Percentiles rank a stretch among this genome's conserved stretches.
phyloP scores from a whole-genome alignment of 768 basidiomycete species.

The Lactarius psammicola region DNA sequence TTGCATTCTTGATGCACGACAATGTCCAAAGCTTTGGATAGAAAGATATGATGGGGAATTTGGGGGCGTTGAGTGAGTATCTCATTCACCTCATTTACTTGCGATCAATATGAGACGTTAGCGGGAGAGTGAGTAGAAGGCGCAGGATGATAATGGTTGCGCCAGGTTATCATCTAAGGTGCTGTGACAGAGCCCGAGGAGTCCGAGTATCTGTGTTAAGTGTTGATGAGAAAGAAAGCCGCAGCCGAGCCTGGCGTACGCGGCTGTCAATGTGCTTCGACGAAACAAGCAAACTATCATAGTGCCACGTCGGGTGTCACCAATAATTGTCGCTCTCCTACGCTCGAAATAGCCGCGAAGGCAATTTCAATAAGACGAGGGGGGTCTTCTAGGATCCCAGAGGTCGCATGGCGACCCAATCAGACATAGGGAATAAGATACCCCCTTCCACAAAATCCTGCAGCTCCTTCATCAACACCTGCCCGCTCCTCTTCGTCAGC shows the following conservation, averaged over 20 bases:
- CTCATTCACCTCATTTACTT: background rate
- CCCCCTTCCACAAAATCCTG: background rate
- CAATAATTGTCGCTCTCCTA: background rate
- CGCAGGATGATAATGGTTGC: background rate
- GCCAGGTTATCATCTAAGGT: background rate
- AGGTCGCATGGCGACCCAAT: conserved; percentile 1
- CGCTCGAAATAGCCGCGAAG: background rate
- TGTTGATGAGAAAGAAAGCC: too few relatives aligned
- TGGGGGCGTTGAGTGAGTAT: background rate
- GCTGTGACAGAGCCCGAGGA: too few relatives aligned
- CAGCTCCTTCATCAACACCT: conserved; percentile 1
- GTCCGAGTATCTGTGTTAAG: too few relatives aligned
- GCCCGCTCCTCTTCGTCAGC: background rate
- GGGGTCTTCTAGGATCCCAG: background rate
- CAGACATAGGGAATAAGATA: background rate
- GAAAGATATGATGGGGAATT: background rate
- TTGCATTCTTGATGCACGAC: background rate
- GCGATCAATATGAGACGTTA: background rate
- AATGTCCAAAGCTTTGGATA: background rate
- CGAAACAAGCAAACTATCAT: background rate
- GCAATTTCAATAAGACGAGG: background rate
- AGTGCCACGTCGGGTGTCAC: background rate
- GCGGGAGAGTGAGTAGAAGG: background rate
- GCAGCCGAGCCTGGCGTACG: background rate
- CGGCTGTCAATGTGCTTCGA: background rate